Evolutionary conservation across 305 asterid species (phyloP).

Genomic region (Ilex paraguariensis): DNA sequence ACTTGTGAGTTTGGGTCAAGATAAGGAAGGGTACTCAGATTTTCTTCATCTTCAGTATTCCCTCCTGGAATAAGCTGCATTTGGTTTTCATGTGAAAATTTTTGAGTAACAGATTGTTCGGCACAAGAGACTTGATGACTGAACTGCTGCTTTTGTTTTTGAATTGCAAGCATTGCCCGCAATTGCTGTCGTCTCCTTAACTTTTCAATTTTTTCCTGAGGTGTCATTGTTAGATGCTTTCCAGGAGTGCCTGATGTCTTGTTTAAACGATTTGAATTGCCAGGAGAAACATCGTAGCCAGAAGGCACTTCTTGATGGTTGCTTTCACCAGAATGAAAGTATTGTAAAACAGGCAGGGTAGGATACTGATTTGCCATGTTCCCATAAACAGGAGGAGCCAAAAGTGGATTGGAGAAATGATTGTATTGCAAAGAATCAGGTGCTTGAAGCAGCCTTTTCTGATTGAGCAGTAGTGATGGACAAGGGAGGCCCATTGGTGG

Average conservation of each 20-base stretch:
- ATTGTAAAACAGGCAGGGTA: constrained; percentile 32
- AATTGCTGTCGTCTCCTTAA: constrained; percentile 85
- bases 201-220: constrained; percentile 87
- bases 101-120: constrained; percentile 27
- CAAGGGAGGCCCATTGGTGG: constrained; percentile 34
- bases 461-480: constrained; percentile 42
- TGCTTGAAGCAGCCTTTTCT: constrained; percentile 43
- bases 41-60: constrained; percentile 43
- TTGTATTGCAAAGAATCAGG: constrained; percentile 44
- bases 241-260: constrained; percentile 30
- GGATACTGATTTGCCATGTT: constrained; percentile 44
- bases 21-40: constrained; percentile 34
- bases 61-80: constrained; percentile 35
- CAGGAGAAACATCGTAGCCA: constrained; percentile 41
- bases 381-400: constrained; percentile 46
- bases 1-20: constrained; percentile 44
- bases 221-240: constrained; percentile 68
- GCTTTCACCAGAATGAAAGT: constrained; percentile 37
- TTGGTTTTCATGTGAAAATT: background rate
- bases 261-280: constrained; percentile 33
- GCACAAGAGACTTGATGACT: constrained; percentile 49
- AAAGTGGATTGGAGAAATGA: constrained; percentile 29
- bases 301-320: constrained; percentile 25
- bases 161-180: constrained; percentile 89
- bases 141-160: constrained; percentile 77